phyloP scores from a whole-genome alignment of 495 filamentous ascomycete species.

The Pseudomonodictys pantanalensis region DNA sequence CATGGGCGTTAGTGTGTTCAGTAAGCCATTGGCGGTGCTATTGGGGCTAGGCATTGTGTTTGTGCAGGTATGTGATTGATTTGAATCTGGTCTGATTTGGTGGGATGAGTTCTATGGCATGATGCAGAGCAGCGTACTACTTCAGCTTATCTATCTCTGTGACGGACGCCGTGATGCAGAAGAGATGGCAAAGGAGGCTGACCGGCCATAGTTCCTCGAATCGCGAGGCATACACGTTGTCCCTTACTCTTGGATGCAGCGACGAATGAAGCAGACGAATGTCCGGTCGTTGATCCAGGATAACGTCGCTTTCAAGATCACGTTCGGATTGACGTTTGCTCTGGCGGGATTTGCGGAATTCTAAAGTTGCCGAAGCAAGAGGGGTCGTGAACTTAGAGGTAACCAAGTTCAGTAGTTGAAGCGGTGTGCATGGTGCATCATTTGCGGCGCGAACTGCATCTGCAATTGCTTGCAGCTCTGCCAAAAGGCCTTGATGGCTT shows the following conservation, averaged over 20 bases:
- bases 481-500: conserved; percentile 29
- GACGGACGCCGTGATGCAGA: neutral
- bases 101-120: too few relatives aligned
- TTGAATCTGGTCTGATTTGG: neutral
- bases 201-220: conserved; percentile 58
- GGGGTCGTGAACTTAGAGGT: neutral
- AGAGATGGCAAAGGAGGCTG: neutral
- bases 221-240: conserved; percentile 72
- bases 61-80: conserved; percentile 59
- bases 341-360: conserved; percentile 71
- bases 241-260: conserved; percentile 57
- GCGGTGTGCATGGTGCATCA: conserved; percentile 22
- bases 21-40: conserved; percentile 67
- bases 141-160: neutral
- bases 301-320: conserved; percentile 73
- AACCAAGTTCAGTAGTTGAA: neutral
- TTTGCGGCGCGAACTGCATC: conserved; percentile 27
- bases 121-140: neutral
- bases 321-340: conserved; percentile 73
- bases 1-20: conserved; percentile 70
- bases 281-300: conserved; percentile 59
- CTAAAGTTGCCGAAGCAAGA: conserved; percentile 34
- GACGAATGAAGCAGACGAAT: conserved; percentile 57
- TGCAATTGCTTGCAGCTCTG: conserved; percentile 25
- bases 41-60: conserved; percentile 67